Base-by-base conservation (phyloP, 179 eudicot genomes). In the Pouteria campechiana region DNA sequence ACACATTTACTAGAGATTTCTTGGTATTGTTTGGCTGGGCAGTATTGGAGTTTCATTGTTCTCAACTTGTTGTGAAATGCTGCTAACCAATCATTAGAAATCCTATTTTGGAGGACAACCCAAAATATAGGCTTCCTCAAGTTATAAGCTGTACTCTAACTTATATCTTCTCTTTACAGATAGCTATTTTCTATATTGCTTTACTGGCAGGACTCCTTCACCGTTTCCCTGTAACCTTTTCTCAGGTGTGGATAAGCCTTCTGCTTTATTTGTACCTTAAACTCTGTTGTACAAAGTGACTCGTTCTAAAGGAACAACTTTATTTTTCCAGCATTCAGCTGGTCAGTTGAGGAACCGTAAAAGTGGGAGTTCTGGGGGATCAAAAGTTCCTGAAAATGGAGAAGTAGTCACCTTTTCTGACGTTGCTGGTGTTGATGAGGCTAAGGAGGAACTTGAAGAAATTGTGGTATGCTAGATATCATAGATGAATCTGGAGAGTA, bases 401-500 rank as follows among this genome's bases (percentile, higher is more conserved):
- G 95, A 89, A 61, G 44, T 53, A 19, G 46, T 90, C 48, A 81
- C 90, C 18, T 90, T 90, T 79, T 81, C 93, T 25, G 98, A 90
- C 54, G 86, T 90, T 58, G 98, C 98, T 0, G 98, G 98, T 54
- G 98, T 90, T 47, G 93, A 85, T 58, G 98, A 90, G 73, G 97
- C 98, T 28, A 90, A 90, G 71, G 95, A 85, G 61, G 95, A 90
- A 70, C 65, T 90, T 52, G 95, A 89, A 79, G 98, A 90, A 56
- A 90, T 90, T 61, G 98, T 90, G 81, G 98, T 90, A 78, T 43
- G 60, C 45, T 32, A 10, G 30, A 42, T 23, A 6, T 17, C 33
- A n/a, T n/a, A n/a, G n/a, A n/a, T n/a, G n/a, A n/a, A n/a, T n/a
- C n/a, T n/a, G n/a, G n/a, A n/a, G n/a, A n/a, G n/a, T n/a, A n/a